These are phyloP conservation scores for Starmerella stellata DNA, from an alignment of 805 yeast species.

Conservation along the genomic window DNA sequence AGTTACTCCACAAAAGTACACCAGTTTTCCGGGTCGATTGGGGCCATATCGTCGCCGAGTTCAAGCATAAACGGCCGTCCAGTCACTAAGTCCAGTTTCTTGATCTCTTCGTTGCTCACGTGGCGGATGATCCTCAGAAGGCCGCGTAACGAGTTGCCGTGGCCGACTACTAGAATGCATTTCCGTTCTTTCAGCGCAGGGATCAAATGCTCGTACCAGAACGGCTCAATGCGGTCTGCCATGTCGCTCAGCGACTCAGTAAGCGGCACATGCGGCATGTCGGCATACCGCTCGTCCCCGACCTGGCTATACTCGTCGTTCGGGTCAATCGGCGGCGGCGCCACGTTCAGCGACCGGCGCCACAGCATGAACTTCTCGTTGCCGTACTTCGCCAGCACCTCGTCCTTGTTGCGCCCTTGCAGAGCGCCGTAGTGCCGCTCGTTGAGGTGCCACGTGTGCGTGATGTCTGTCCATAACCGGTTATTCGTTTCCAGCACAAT, in stretches of 20 bases:
- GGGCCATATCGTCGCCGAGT: conserved; percentile 65
- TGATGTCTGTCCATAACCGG: conserved; percentile 73
- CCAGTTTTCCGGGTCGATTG: conserved; percentile 41
- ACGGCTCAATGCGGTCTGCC: conserved; percentile 87
- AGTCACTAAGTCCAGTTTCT: conserved; percentile 87
- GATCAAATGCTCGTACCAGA: conserved; percentile 82
- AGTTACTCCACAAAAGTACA: conserved; percentile 4
- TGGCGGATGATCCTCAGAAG: conserved; percentile 84
- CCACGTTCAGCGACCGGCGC: conserved; percentile 92
- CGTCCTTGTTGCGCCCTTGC: conserved; percentile 96
- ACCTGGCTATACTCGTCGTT: conserved; percentile 66
- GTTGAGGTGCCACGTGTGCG: conserved; percentile 91
- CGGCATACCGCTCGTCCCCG: conserved; percentile 68
- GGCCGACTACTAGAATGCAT: conserved; percentile 85
- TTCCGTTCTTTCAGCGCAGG: conserved; percentile 63
- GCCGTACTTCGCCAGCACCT: conserved; percentile 68
- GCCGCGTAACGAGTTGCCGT: conserved; percentile 95
- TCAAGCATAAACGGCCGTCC: conserved; percentile 96
- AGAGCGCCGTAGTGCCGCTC: conserved; percentile 98
- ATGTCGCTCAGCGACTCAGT: conserved; percentile 88
- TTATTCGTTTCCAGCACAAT: conserved; percentile 76
- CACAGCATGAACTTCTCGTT: conserved; percentile 80
- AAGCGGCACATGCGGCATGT: conserved; percentile 71
- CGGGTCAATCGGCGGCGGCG: conserved; percentile 78
- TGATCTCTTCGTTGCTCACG: conserved; percentile 78